Evolutionary conservation across 2,329 filamentous ascomycete genomes (phyloP).

Genomic region (Rosellinia necatrix): DNA sequence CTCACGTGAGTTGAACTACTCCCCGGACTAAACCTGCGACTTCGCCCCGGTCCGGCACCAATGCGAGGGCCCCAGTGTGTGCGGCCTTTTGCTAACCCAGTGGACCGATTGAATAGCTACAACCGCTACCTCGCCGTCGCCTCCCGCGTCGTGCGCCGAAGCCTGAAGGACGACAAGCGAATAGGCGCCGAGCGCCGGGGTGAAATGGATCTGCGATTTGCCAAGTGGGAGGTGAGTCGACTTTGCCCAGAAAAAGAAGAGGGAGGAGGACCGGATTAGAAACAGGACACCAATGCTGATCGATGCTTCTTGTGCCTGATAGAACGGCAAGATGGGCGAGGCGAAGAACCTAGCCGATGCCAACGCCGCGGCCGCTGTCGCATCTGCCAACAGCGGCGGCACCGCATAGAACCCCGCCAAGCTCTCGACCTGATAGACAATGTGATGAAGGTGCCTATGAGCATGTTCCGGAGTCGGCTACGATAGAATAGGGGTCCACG

Average conservation of each 20-base stretch:
- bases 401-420: constrained; percentile 39
- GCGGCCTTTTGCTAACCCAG: constrained; percentile 42
- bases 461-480: constrained; percentile 21
- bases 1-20: constrained; percentile 76
- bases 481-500: constrained; percentile 25
- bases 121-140: constrained; percentile 99
- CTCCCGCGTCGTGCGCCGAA: constrained; percentile 91
- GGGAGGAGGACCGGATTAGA: neutral
- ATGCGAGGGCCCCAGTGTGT: constrained; percentile 5
- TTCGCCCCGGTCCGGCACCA: constrained; percentile 8
- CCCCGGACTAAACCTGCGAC: neutral
- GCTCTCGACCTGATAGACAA: constrained; percentile 24
- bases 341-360: constrained; percentile 69
- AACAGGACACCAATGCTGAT: constrained; percentile 40
- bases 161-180: constrained; percentile 94
- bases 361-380: constrained; percentile 49
- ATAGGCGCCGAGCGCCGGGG: constrained; percentile 86
- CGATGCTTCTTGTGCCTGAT: constrained; percentile 43
- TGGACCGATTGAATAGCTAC: constrained; percentile 69
- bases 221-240: constrained; percentile 88
- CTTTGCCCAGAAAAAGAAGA: neutral
- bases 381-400: constrained; percentile 44
- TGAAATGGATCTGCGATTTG: constrained; percentile 84
- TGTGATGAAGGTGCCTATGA: constrained; percentile 12
- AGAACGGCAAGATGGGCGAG: constrained; percentile 98